Evolutionary conservation across 345 rosid genomes (phyloP), one percentile per base, ranked within the genome.

Genomic region (Citrus trifoliata): DNA sequence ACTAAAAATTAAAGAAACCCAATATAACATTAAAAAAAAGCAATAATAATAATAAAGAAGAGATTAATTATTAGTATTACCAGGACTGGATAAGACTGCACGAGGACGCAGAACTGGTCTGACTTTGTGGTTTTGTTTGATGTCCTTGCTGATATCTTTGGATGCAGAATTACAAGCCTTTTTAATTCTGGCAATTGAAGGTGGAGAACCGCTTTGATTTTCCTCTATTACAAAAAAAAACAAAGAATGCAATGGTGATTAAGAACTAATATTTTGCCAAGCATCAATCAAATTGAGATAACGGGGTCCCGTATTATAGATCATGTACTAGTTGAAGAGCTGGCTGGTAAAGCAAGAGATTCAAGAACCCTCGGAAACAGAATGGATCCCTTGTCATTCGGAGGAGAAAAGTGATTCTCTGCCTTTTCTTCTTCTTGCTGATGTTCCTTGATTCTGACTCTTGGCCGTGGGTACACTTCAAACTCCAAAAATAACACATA

Each of bases 11-110:
- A 46, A 13, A 12, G 18, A 46, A 46, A 46, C 51, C 51, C 51
- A 46, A 46, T 3, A 46, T 46, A 46, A 46, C 51, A 46, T 42
- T 46, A 46, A 46, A 13, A 40, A 13, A 3, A 42, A 12, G 16
- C 0, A 42, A 0, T 40, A 40, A 2, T 38, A 38, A 8, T 40
- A 10, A 42, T 42, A 46, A 46, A 46, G 51, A 46, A 13, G 18
- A 3, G 51, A 46, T 46, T 13, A 46, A 46, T 13, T 46, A 46
- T 46, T 3, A 13, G 4, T 10, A 65, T 75, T 78, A 86, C 86
- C 82, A 16, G 86, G 88, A 70, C 88, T 83, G 13, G 83, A 86
- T 28, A 83, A 56, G 37, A 86, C 82, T 60, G 88, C 86, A 13
- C 85, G 80, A 55, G 85, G 86, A 14, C 85, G 83, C 13, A 53